These are phyloP conservation scores for Arxiozyma heterogenica DNA, from an alignment of 1,139 yeast genomes.

Conservation along the genomic window DNA sequence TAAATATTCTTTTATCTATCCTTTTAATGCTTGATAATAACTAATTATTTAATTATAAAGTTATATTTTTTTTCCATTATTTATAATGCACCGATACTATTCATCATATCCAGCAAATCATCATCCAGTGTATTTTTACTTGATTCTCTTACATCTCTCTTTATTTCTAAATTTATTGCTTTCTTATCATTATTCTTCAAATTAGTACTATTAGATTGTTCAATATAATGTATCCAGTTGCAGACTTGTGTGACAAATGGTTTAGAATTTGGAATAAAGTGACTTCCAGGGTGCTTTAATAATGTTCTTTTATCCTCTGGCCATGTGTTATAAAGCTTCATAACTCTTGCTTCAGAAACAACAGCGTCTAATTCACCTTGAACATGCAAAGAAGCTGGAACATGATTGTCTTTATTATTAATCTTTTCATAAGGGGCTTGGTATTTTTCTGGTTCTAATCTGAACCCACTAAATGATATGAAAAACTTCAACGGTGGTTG, in stretches of 20 bases:
- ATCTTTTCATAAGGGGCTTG: conserved; percentile 34
- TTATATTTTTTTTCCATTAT: not conserved
- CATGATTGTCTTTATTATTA: conserved; percentile 23
- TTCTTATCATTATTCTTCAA: not conserved
- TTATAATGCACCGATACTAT: conserved; percentile 21
- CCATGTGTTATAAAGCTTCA: conserved; percentile 48
- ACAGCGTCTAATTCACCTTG: conserved; percentile 83
- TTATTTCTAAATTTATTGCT: not conserved
- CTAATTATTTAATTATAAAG: no score
- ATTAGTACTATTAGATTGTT: not conserved
- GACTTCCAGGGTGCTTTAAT: conserved; percentile 77
- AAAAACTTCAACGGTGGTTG: conserved; percentile 56
- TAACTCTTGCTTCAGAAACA: conserved; percentile 61
- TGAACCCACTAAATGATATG: conserved; percentile 70
- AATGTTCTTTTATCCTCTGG: conserved; percentile 39
- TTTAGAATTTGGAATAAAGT: conserved; percentile 74
- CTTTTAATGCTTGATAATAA: not conserved
- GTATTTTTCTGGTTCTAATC: conserved; percentile 45
- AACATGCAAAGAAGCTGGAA: conserved; percentile 59
- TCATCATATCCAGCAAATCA: conserved; percentile 25
- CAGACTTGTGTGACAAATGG: conserved; percentile 48
- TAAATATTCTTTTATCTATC: not conserved
- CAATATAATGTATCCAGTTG: conserved; percentile 39
- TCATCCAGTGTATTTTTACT: conserved; percentile 18
- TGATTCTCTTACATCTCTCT: not conserved